A percentile compares a stretch with the other conserved stretches of the same genome.
Evolutionary conservation across 306 rosid genomes (phyloP).

Genomic region (Gastrolobium bilobum): DNA sequence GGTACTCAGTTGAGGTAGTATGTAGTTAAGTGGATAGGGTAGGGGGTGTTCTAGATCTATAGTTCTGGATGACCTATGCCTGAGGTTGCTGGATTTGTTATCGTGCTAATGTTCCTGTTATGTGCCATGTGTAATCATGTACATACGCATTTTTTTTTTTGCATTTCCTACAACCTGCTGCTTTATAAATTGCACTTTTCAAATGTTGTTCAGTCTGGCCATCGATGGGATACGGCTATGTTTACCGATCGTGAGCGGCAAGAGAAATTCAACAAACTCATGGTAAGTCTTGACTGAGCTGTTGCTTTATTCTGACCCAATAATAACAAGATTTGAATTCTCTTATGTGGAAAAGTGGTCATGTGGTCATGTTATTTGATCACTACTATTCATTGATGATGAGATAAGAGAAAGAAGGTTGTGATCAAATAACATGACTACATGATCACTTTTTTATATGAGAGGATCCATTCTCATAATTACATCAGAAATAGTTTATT

Average conservation of each 20-base stretch:
- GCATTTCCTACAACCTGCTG: conserved; percentile 37
- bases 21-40: background rate
- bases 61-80: conserved; percentile 31
- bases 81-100: conserved; percentile 20
- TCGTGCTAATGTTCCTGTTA: conserved; percentile 3
- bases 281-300: conserved; percentile 67
- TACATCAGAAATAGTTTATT: conserved; percentile 38
- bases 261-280: conserved; percentile 98
- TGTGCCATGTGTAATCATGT: conserved; percentile 10
- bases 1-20: background rate
- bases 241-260: conserved; percentile 91
- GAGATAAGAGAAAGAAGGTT: too few relatives aligned
- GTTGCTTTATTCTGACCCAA: conserved; percentile 22
- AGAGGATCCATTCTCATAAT: background rate
- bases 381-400: too few relatives aligned
- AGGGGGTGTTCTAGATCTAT: conserved; percentile 10
- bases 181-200: conserved; percentile 41
- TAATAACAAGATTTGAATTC: background rate
- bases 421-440: too few relatives aligned
- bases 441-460: too few relatives aligned
- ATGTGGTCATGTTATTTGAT: too few relatives aligned
- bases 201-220: conserved; percentile 70
- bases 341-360: too few relatives aligned
- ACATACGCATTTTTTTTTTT: background rate
- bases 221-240: conserved; percentile 80